Percentiles rank a stretch among this genome's conserved stretches.
phyloP scores from a whole-genome alignment of 805 yeast genomes.

The Saturnispora besseyi region DNA sequence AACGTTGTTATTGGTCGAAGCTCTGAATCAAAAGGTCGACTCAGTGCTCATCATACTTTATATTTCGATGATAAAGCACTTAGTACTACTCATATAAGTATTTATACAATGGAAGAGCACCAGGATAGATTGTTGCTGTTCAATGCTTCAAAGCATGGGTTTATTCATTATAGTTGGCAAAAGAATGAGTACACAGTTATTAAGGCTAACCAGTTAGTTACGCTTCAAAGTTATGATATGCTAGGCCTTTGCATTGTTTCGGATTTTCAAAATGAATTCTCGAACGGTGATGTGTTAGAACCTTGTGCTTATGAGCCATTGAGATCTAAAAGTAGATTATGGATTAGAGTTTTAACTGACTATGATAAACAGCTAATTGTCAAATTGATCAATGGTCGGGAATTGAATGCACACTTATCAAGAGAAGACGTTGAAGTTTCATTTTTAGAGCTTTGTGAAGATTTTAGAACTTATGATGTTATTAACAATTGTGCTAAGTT shows the following conservation, averaged over 20 bases:
- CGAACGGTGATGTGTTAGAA: neutral
- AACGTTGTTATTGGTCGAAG: constrained; percentile 20
- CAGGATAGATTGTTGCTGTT: neutral
- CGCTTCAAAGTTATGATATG: neutral
- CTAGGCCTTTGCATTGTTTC: constrained; percentile 5
- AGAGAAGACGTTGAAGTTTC: neutral
- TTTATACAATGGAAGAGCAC: neutral
- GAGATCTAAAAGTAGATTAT: neutral
- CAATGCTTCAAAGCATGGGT: constrained; percentile 11
- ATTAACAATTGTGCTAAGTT: neutral
- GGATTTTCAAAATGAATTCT: neutral
- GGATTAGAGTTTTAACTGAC: constrained; percentile 2
- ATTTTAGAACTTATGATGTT: neutral
- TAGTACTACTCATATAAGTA: constrained; percentile 20
- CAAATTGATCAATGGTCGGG: neutral
- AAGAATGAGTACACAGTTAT: neutral
- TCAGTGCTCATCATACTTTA: constrained; percentile 12
- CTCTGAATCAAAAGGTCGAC: constrained; percentile 11
- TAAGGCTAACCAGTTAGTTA: neutral
- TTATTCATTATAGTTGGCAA: neutral
- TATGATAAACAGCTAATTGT: neutral
- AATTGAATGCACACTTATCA: neutral
- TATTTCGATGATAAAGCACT: constrained; percentile 19
- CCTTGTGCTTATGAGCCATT: neutral
- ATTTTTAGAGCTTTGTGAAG: neutral